Evolutionary conservation across 2,329 filamentous ascomycete species (phyloP).

Genomic region (Allantophomopsis lycopodina): DNA sequence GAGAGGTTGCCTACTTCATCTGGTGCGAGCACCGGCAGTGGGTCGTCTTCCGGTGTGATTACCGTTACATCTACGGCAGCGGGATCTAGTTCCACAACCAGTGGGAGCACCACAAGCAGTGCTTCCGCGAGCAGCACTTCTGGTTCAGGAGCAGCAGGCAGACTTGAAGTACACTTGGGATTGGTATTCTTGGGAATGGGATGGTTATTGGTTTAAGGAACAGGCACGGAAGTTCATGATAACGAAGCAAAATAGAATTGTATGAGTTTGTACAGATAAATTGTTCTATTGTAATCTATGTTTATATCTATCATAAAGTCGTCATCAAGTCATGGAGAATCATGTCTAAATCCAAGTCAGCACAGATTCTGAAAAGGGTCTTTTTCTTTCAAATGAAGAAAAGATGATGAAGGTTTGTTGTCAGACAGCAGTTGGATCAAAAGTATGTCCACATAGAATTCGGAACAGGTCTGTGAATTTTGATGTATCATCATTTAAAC

Average conservation of each 20-base stretch:
- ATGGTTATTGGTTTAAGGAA: not conserved
- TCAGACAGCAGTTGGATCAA: constrained; percentile 82
- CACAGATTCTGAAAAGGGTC: not conserved
- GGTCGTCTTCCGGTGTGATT: too few relatives aligned
- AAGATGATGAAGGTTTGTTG: constrained; percentile 10
- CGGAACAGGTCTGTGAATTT: constrained; percentile 72
- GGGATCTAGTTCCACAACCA: too few relatives aligned
- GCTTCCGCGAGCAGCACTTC: too few relatives aligned
- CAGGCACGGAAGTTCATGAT: not conserved
- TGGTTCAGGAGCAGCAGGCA: too few relatives aligned
- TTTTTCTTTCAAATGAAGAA: not conserved
- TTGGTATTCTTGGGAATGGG: too few relatives aligned
- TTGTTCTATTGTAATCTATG: not conserved
- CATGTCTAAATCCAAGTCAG: not conserved
- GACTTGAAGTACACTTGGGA: too few relatives aligned
- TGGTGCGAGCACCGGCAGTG: not conserved
- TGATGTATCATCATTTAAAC: constrained; percentile 33
- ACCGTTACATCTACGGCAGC: too few relatives aligned
- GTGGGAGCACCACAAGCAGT: too few relatives aligned
- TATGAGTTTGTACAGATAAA: not conserved
- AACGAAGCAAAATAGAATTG: not conserved
- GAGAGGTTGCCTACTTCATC: not conserved
- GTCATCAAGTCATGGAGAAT: not conserved
- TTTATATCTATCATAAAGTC: not conserved
- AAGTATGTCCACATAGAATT: constrained; percentile 55